A percentile compares a stretch with the other conserved stretches of the same genome.
Evolutionary conservation across 176 grass and related monocot species (phyloP).

Genomic region (Eragrostis curvula): DNA sequence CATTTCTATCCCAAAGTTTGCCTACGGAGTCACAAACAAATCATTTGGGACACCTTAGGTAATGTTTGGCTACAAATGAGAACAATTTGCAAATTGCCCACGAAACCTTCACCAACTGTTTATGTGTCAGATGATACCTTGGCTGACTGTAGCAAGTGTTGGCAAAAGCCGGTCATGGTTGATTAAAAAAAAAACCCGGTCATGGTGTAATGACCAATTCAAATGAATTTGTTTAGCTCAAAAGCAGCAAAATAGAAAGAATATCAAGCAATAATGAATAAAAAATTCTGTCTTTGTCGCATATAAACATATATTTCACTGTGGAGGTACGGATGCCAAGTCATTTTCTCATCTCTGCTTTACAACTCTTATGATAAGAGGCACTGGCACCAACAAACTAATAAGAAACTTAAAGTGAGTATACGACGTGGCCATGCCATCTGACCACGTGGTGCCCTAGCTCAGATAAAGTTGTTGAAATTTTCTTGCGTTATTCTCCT

Average conservation of each 20-base stretch:
- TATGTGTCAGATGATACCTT: too few relatives aligned
- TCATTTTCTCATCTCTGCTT: constrained; percentile 4
- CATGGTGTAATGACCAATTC: too few relatives aligned
- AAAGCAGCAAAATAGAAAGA: neutral
- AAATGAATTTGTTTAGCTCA: neutral
- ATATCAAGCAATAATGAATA: neutral
- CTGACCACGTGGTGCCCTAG: constrained; percentile 6
- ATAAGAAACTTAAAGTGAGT: neutral
- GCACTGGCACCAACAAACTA: constrained; percentile 2
- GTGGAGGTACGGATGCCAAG: neutral
- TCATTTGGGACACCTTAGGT: too few relatives aligned
- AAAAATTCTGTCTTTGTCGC: neutral
- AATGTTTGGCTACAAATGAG: too few relatives aligned
- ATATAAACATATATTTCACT: neutral
- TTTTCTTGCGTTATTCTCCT: neutral
- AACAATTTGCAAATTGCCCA: too few relatives aligned
- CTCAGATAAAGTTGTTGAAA: neutral
- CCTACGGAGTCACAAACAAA: too few relatives aligned
- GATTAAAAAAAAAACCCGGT: too few relatives aligned
- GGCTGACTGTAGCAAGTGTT: too few relatives aligned
- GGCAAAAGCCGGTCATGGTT: too few relatives aligned
- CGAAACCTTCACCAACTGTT: too few relatives aligned
- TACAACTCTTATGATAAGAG: constrained; percentile 8
- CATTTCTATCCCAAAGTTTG: too few relatives aligned
- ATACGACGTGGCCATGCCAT: constrained; percentile 31